Evolutionary conservation across 257 asterid species (phyloP), one percentile per base, ranked within the genome.

Genomic region (Solanum chiquidenum): DNA sequence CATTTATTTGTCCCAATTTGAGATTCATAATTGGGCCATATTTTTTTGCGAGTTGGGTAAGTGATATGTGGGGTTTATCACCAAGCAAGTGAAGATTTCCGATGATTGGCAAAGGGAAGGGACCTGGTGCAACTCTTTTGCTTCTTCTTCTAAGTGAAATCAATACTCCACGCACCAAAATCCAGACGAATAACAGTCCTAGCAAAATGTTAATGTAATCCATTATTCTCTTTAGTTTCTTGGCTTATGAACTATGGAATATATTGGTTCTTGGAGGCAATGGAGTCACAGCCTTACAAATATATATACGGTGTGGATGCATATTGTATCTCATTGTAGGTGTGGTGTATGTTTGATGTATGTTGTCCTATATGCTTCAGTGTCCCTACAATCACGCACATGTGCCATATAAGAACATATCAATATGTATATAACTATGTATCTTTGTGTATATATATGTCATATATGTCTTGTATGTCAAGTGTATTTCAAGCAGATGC

Each of bases 41-140:
- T 3, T 73, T 89, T 27, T 92, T 92, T 88, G 98, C 92, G 1
- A 95, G 92, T 3, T 87, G 69, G 0, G 98, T 88, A 5, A 96
- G 90, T 75, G 97, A 95, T 33, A 91, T 86, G 92, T 96, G 99
- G 68, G 98, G 98, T 7, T 93, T 94, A 10, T 92, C 89, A 49
- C 96, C 98, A 27, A 96, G 95, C 62, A 94, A 46, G 71, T 94
- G 98, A 89, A 96, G 94, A 90, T 90, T 95, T 13, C 98, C 98
- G 62, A 96, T 90, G 37, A 95, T 52, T 1, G 99, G 99, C 62
- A 93, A 77, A 27, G 98, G 98, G 38, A 90, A 71, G 5, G 99
- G 98, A 42, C 89, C 86, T 42, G 89, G 89, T 25, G 89, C 64
- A 21, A 86, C 83, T 34, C 34, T 86, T n/a, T 90, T 87, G 44